A percentile compares a stretch with the other conserved stretches of the same genome.
Evolutionary conservation across 768 basidiomycete genomes (phyloP).

Genomic region (Podaxis sp.): DNA sequence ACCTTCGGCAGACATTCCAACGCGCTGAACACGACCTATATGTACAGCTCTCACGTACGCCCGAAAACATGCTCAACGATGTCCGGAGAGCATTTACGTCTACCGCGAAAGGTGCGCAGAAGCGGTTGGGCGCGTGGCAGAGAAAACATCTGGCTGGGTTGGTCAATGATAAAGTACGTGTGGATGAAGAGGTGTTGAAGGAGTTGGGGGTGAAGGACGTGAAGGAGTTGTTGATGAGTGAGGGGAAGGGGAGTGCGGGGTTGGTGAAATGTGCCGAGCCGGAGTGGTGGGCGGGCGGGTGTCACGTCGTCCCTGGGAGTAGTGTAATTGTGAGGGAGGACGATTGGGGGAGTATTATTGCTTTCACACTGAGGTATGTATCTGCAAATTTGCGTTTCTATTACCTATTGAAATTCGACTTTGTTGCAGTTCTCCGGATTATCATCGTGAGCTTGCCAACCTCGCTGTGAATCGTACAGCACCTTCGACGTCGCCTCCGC

Average conservation of each 20-base stretch:
- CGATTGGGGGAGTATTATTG: slow-evolving; percentile 79
- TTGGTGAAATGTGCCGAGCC: slow-evolving; percentile 38
- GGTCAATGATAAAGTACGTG: not conserved
- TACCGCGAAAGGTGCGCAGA: slow-evolving; percentile 51
- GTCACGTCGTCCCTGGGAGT: slow-evolving; percentile 65
- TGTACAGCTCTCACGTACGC: slow-evolving; percentile 48
- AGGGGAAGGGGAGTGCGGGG: not conserved
- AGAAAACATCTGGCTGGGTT: slow-evolving; percentile 50
- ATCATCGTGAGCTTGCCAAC: slow-evolving; percentile 46
- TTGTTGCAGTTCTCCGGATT: slow-evolving; percentile 55
- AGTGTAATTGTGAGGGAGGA: slow-evolving; percentile 67
- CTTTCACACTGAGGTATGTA: slow-evolving; percentile 67
- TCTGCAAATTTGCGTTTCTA: not conserved
- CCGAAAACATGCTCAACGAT: slow-evolving; percentile 53
- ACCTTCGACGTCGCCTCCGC: slow-evolving; percentile 22
- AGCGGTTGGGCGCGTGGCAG: slow-evolving; percentile 62
- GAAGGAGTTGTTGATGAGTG: not conserved
- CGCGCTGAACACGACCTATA: slow-evolving; percentile 61
- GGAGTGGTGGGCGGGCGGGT: slow-evolving; percentile 62
- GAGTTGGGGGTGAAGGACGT: slow-evolving; percentile 14
- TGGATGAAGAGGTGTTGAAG: slow-evolving; percentile 16
- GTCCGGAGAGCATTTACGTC: slow-evolving; percentile 58
- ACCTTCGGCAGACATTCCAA: slow-evolving; percentile 58
- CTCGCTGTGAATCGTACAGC: slow-evolving; percentile 33
- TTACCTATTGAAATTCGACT: not conserved